A percentile compares a stretch with the other conserved stretches of the same genome.
Evolutionary conservation across 345 rosid species (phyloP).

Genomic region (Bretschneidera sinensis): DNA sequence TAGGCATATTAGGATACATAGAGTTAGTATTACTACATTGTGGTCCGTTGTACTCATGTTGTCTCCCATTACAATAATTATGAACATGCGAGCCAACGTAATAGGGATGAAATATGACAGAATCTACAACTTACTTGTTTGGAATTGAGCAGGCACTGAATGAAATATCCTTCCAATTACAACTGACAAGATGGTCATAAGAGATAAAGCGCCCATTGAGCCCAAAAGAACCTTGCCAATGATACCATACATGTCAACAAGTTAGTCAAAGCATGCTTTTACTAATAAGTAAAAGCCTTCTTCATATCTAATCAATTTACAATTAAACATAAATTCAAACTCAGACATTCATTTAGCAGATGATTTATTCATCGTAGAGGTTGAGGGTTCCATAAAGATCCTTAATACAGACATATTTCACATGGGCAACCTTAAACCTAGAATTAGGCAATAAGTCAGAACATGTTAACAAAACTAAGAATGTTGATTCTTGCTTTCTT

Average conservation of each 20-base stretch:
- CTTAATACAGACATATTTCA: background rate
- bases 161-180: conserved; percentile 85
- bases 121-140: conserved; percentile 63
- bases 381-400: background rate
- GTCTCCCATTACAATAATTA: background rate
- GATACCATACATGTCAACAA: conserved; percentile 10
- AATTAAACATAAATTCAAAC: background rate
- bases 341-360: background rate
- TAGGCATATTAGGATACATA: background rate
- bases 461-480: too few relatives aligned
- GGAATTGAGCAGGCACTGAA: conserved; percentile 97
- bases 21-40: background rate
- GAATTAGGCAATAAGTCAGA: background rate
- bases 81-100: background rate
- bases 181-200: conserved; percentile 91
- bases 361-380: background rate
- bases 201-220: conserved; percentile 94
- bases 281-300: background rate
- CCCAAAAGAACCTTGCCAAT: conserved; percentile 89
- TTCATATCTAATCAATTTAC: background rate
- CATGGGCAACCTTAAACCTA: background rate
- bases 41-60: background rate
- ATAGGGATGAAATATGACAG: conserved; percentile 2
- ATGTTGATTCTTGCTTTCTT: too few relatives aligned
- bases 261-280: conserved; percentile 4